phyloP scores from a whole-genome alignment of 495 filamentous ascomycete species.

The Wilcoxina mikolae region DNA sequence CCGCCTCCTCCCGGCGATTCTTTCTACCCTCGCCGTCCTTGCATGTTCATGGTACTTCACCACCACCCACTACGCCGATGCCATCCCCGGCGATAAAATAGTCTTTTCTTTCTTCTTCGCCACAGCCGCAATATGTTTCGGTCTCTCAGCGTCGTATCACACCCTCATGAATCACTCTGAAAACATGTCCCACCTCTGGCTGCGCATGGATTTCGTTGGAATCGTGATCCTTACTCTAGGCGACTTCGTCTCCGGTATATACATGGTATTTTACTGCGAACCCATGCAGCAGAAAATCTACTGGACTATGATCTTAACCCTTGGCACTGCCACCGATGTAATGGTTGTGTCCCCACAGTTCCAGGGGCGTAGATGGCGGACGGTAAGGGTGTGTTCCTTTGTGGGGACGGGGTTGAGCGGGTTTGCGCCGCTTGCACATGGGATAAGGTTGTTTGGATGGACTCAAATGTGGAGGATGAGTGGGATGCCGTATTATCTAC shows the following conservation, averaged over 20 bases:
- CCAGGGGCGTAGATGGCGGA: constrained; percentile 31
- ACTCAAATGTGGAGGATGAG: constrained; percentile 31
- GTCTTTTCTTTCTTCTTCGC: constrained; percentile 35
- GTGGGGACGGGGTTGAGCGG: constrained; percentile 36
- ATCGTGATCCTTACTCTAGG: constrained; percentile 37
- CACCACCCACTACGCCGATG: constrained; percentile 27
- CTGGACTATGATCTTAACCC: constrained; percentile 34
- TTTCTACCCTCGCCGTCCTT: constrained; percentile 23
- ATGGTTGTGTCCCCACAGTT: constrained; percentile 34
- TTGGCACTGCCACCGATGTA: constrained; percentile 28
- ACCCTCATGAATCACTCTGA: constrained; percentile 38
- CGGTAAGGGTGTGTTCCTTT: constrained; percentile 32
- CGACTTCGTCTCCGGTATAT: constrained; percentile 37
- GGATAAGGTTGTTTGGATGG: constrained; percentile 32
- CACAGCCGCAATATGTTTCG: constrained; percentile 32
- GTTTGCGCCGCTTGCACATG: constrained; percentile 37
- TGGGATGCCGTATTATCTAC: constrained; percentile 36
- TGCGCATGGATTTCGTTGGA: constrained; percentile 36
- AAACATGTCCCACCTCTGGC: constrained; percentile 30
- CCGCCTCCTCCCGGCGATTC: constrained; percentile 30
- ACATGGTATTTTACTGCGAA: constrained; percentile 38
- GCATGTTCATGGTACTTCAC: constrained; percentile 28
- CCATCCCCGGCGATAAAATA: constrained; percentile 28
- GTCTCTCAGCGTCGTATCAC: constrained; percentile 36
- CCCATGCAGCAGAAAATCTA: constrained; percentile 33